Base-by-base conservation (phyloP, 129 eudicot species). In the Oenanthe sinensis region DNA sequence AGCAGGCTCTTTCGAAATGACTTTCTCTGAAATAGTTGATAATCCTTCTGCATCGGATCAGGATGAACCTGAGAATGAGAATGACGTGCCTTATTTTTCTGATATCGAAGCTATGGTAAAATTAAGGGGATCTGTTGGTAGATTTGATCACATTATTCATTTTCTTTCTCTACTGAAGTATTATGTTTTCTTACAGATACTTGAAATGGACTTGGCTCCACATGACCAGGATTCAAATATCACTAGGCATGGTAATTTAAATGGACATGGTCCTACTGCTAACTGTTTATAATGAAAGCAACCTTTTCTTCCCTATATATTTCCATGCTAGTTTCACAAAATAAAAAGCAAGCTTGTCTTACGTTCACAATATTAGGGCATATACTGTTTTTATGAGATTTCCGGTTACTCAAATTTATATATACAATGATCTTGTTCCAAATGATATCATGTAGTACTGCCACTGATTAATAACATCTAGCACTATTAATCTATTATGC, bases 31-130 rank as follows among this genome's bases (percentile, higher is more conserved):
- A 85, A 33, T 81, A 78, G 62, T 80, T 52, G 85, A 58, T 60
- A 86, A 85, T 55, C 70, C 86, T 70, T 85, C 85, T 58, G 74
- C 71, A 42, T 88, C 90, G 3, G 95, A 89, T 74, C 80, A 76
- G 37, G 87, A 89, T 46, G 93, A 91, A 78, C 75, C 89, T n/a
- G 85, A 82, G 75, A 85, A 86, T 83, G 98, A 91, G 78, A 88
- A 86, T 76, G 98, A 91, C 40, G 85, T 93, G 81, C 97, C 98
- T 79, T 89, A 86, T 85, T 91, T 84, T 84, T 93, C 98, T 75
- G 98, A 93, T 83, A 77, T 93, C 75, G 98, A 93, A 85, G 97
- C 95, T 79, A 87, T 91, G 98, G 98, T 93, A 86, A 79, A 33
- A 71, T 52, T 74, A 45, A 42, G 74, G 71, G 70, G 77, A 24